phyloP scores from a whole-genome alignment of 1,284 basidiomycete genomes.

The Sutorius eximius region DNA sequence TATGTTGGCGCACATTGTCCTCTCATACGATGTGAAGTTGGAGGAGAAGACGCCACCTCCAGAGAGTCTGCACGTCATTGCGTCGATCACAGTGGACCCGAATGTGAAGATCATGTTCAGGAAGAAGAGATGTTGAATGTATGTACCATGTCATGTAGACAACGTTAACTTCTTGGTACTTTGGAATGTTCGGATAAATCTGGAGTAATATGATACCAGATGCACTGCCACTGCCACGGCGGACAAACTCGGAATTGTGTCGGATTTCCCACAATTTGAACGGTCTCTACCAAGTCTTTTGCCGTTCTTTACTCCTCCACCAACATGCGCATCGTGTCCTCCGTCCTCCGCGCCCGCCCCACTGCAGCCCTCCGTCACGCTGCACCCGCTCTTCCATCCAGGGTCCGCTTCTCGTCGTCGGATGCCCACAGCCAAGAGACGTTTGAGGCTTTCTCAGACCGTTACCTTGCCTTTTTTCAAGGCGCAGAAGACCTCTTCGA shows the following conservation, averaged over 20 bases:
- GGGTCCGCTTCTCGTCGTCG: constrained; percentile 37
- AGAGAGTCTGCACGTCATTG: constrained; percentile 3
- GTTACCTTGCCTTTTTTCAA: constrained; percentile 93
- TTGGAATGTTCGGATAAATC: neutral
- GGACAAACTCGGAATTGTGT: constrained; percentile 18
- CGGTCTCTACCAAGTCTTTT: neutral
- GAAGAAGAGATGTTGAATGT: neutral
- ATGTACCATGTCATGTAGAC: no score
- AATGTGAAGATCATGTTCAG: neutral
- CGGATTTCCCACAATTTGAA: constrained; percentile 12
- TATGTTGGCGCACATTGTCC: constrained; percentile 31
- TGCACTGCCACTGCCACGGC: constrained; percentile 13
- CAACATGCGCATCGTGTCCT: constrained; percentile 51
- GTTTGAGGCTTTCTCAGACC: constrained; percentile 91
- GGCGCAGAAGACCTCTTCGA: constrained; percentile 95
- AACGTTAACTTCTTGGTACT: no score
- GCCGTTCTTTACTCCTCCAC: constrained; percentile 8
- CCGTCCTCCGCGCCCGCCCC: constrained; percentile 56
- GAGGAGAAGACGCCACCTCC: constrained; percentile 28
- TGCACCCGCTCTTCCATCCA: constrained; percentile 48
- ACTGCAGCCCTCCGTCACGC: constrained; percentile 38
- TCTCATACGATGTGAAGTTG: constrained; percentile 31
- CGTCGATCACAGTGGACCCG: neutral
- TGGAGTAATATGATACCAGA: neutral
- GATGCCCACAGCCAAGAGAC: constrained; percentile 79